Evolutionary conservation across 352 stramenopile genomes (phyloP).

Genomic region (Globisporangium okanoganense): DNA sequence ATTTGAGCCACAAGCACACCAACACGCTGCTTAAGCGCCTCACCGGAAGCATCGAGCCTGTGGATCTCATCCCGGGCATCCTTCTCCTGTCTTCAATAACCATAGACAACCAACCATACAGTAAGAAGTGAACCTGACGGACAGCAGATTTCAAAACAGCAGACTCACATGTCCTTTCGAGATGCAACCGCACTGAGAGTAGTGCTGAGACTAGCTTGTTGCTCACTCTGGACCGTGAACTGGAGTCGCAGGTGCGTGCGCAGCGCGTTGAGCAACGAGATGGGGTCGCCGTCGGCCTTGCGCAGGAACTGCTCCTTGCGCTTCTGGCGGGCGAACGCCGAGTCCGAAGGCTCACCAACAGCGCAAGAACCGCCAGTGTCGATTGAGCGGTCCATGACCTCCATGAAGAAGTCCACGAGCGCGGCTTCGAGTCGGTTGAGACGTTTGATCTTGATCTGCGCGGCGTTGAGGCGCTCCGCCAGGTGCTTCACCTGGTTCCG

Average conservation of each 20-base stretch:
- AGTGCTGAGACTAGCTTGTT: constrained; percentile 23
- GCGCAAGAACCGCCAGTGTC: neutral
- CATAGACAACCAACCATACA: constrained; percentile 5
- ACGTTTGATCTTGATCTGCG: constrained; percentile 64
- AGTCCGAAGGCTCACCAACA: constrained; percentile 20
- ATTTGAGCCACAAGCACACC: constrained; percentile 28
- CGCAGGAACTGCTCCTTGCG: constrained; percentile 56
- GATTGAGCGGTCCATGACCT: constrained; percentile 46
- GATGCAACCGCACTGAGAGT: constrained; percentile 24
- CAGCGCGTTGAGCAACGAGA: constrained; percentile 66
- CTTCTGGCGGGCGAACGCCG: constrained; percentile 36
- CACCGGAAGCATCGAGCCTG: constrained; percentile 27
- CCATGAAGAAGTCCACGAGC: constrained; percentile 71
- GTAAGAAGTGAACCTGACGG: neutral
- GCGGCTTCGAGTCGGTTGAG: constrained; percentile 57
- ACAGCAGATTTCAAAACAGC: neutral
- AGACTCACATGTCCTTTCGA: constrained; percentile 29
- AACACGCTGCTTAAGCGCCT: constrained; percentile 24
- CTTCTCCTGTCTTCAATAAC: constrained; percentile 37
- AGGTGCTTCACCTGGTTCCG: constrained; percentile 46
- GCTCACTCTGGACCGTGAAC: constrained; percentile 42
- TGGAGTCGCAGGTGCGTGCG: constrained; percentile 66
- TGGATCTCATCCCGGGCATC: constrained; percentile 28
- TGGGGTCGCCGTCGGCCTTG: constrained; percentile 55
- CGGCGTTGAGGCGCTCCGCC: constrained; percentile 51